Conservation (phyloP, 345 rosid species). For the Theobroma cacao region DNA sequence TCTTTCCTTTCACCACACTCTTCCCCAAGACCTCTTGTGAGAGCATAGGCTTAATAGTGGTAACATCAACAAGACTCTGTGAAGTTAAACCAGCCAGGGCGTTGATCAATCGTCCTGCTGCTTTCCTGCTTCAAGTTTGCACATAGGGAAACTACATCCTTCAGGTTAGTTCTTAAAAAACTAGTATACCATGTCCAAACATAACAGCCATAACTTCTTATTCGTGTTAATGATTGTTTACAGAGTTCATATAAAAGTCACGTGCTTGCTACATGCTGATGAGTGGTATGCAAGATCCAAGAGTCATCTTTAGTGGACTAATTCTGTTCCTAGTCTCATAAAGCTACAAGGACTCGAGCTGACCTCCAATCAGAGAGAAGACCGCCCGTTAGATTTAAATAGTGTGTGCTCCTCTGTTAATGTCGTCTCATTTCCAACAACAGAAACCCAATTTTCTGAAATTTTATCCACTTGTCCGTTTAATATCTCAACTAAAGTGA, state of each 20-base stretch:
- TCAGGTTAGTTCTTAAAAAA: not conserved
- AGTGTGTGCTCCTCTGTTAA: constrained; percentile 55
- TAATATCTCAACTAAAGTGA: constrained; percentile 59
- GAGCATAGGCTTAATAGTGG: not conserved
- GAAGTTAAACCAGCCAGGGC: not conserved
- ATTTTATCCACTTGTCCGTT: constrained; percentile 59
- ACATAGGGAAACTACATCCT: not conserved
- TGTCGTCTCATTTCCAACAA: constrained; percentile 39
- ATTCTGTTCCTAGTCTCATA: not conserved
- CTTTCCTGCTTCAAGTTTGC: not conserved
- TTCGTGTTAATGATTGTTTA: not conserved
- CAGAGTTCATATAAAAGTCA: not conserved
- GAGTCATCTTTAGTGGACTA: not conserved
- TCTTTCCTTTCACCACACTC: not conserved
- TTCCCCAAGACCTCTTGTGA: not conserved
- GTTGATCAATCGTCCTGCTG: not conserved
- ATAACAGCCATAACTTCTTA: not conserved
- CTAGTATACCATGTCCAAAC: not conserved
- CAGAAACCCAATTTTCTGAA: constrained; percentile 70
- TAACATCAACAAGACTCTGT: not conserved
- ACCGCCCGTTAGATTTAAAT: constrained; percentile 20
- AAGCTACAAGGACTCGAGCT: not conserved
- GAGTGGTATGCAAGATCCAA: not conserved
- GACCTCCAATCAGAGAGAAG: not conserved
- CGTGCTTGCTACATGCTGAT: not conserved